Conservation (phyloP, 371 early-diverging fungal species). For the Haplosporangium sp. region DNA sequence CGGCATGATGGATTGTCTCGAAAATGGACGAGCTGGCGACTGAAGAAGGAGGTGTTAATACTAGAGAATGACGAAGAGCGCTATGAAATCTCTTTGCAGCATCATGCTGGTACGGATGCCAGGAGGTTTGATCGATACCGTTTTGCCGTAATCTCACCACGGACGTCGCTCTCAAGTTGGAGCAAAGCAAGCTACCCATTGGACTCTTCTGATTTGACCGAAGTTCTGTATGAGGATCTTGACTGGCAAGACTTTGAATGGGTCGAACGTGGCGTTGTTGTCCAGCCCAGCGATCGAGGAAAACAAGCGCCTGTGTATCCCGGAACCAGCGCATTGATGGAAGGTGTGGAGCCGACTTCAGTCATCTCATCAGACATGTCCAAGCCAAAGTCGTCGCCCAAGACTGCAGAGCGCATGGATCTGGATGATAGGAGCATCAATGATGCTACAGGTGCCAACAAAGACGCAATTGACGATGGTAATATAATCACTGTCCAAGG, state of each 20-base stretch:
- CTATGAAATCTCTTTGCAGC: constrained; percentile 51
- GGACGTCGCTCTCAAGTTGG: constrained; percentile 42
- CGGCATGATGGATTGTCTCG: constrained; percentile 49
- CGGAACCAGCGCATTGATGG: constrained; percentile 15
- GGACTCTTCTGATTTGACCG: constrained; percentile 12
- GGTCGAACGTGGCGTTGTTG: constrained; percentile 54
- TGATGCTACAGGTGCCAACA: too few relatives aligned
- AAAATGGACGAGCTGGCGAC: constrained; percentile 52
- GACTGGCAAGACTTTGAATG: constrained; percentile 56
- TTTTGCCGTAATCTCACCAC: constrained; percentile 45
- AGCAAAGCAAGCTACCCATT: constrained; percentile 39
- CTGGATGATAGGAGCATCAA: constrained; percentile 10
- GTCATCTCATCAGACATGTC: background rate
- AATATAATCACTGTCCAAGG: background rate
- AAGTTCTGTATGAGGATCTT: constrained; percentile 47
- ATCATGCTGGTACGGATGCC: constrained; percentile 41
- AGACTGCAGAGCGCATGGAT: constrained; percentile 3
- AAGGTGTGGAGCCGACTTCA: constrained; percentile 12
- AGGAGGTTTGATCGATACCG: constrained; percentile 48
- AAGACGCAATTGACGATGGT: too few relatives aligned
- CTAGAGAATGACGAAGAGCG: constrained; percentile 55
- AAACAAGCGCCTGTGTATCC: background rate
- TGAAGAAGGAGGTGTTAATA: constrained; percentile 48
- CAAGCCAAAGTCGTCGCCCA: background rate
- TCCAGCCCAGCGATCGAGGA: constrained; percentile 33